Percentiles rank a stretch among this genome's conserved stretches.
These are phyloP conservation scores for Talaromyces trachyspermus DNA, from an alignment of 495 filamentous ascomycete species.

Conservation along the genomic window DNA sequence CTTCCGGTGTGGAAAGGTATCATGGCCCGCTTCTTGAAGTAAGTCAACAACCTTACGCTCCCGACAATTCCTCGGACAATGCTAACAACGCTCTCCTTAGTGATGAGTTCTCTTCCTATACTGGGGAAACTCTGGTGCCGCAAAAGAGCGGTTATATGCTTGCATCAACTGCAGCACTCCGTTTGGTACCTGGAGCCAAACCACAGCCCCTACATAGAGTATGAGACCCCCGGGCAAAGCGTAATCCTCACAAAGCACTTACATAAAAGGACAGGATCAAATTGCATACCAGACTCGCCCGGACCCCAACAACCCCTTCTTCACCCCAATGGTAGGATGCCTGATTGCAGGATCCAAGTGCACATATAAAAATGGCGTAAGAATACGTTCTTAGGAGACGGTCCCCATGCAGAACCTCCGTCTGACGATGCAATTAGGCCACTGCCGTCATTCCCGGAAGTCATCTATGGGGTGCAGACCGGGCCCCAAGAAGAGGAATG, in stretches of 20 bases:
- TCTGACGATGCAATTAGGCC: not conserved
- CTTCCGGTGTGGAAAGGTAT: not conserved
- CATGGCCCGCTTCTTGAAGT: not conserved
- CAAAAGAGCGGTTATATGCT: conserved; percentile 1
- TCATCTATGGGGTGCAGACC: not conserved
- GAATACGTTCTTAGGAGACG: not conserved
- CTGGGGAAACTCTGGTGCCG: not conserved
- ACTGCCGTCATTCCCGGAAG: not conserved
- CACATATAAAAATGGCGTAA: conserved; percentile 1
- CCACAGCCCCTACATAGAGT: not conserved
- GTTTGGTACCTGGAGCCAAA: not conserved
- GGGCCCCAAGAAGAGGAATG: not conserved
- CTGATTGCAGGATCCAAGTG: not conserved
- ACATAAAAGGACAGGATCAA: not conserved
- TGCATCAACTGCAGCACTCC: not conserved
- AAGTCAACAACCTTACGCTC: not conserved
- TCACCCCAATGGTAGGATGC: not conserved
- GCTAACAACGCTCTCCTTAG: not conserved
- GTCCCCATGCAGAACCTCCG: not conserved
- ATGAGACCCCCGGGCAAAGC: not conserved
- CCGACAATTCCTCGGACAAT: not conserved
- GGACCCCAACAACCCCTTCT: not conserved
- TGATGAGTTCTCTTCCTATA: not conserved
- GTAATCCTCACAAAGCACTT: not conserved
- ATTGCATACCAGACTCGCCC: not conserved